Evolutionary conservation across 139 green algal genomes (phyloP).

Genomic region (Tetraselmis chui): DNA sequence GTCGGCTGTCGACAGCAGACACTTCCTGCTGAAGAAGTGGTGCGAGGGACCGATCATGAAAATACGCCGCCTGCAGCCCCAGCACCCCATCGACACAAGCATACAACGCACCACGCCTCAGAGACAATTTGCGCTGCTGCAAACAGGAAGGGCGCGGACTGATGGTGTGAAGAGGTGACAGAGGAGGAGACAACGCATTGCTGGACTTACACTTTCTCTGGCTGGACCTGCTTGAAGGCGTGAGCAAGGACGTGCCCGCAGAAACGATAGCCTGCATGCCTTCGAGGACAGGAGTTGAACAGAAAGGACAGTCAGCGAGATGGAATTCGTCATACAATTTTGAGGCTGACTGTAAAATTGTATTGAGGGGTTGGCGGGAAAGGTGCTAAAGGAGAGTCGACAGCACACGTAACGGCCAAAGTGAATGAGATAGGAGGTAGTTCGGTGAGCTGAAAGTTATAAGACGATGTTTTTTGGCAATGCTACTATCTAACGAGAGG

Average conservation of each 20-base stretch:
- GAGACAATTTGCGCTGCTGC: too few species aligned
- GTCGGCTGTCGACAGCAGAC: constrained; percentile 52
- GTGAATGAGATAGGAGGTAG: too few species aligned
- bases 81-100: too few species aligned
- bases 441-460: too few species aligned
- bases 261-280: constrained; percentile 79
- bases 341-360: too few species aligned
- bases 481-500: neutral
- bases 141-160: too few species aligned
- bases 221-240: constrained; percentile 67
- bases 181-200: neutral
- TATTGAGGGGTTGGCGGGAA: neutral
- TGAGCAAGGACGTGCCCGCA: constrained; percentile 79
- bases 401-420: neutral
- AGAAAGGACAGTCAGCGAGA: neutral
- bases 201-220: constrained; percentile 53
- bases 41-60: constrained; percentile 88
- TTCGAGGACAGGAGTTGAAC: constrained; percentile 4
- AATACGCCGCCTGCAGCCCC: constrained; percentile 67
- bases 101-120: too few species aligned
- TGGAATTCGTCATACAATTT: too few species aligned
- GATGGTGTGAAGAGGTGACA: neutral
- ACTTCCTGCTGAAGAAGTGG: constrained; percentile 73
- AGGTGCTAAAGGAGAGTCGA: constrained; percentile 1
- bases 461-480: too few species aligned